Conservation (phyloP, 345 rosid species). For the Excoecaria agallocha region DNA sequence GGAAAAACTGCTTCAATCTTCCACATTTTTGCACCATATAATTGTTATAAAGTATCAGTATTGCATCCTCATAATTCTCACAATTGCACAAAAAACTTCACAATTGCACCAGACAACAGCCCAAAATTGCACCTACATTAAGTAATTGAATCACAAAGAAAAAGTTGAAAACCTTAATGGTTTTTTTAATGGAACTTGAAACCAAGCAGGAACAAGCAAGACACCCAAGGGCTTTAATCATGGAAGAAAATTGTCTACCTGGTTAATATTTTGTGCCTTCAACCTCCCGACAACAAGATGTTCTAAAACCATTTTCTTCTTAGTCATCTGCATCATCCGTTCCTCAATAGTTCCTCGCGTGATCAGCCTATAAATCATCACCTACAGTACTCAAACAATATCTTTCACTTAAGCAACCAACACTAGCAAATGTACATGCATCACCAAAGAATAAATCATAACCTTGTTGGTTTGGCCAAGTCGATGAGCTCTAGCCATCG, state of each 20-base stretch:
- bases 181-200: background rate
- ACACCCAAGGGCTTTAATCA: background rate
- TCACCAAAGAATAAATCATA: slow-evolving; percentile 14
- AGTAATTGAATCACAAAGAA: background rate
- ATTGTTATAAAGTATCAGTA: background rate
- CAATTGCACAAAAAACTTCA: background rate
- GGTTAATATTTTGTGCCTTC: slow-evolving; percentile 93
- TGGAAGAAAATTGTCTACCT: slow-evolving; percentile 44
- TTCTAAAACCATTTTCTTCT: slow-evolving; percentile 99
- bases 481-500: slow-evolving; percentile 99
- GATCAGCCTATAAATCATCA: slow-evolving; percentile 90
- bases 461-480: slow-evolving; percentile 99
- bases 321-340: slow-evolving; percentile 98
- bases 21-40: background rate
- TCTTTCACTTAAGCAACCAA: background rate
- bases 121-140: background rate
- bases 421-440: slow-evolving; percentile 1
- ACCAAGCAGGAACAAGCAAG: background rate
- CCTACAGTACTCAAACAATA: slow-evolving; percentile 50
- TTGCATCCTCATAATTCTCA: background rate
- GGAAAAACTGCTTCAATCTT: background rate
- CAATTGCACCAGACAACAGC: background rate
- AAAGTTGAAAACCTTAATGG: background rate
- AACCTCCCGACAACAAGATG: slow-evolving; percentile 99
- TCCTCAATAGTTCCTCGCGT: slow-evolving; percentile 96